Base-by-base conservation (phyloP, 768 basidiomycete genomes). In the Exidia glandulosa region DNA sequence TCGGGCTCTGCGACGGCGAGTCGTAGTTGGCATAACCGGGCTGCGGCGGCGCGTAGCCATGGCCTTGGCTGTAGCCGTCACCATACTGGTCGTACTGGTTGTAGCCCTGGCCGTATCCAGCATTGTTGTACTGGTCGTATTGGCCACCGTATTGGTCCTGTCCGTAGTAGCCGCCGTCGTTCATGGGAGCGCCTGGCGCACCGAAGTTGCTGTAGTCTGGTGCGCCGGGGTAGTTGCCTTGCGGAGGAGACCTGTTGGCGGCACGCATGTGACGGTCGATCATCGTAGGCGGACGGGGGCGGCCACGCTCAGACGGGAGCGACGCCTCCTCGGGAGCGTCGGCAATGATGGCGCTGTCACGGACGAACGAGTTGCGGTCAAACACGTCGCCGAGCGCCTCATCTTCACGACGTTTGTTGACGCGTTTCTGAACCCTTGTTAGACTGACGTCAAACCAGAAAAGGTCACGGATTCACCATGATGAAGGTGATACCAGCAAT, bases 261-360 rank as follows among this genome's bases (percentile, higher is more conserved):
- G 50, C 25, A 10, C 50, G 25, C 50, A 54, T 54, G 63, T 77
- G 79, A 52, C 75, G 74, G 65, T 86, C 79, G 57, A 82, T 76
- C 85, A 86, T 86, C 31, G 78, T 75, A n/a, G 85, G 85, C 19
- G 84, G 82, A 25, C 81, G 78, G 19, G 81, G 81, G 60, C 71
- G 77, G 0, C 78, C 75, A 31, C 70, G 65, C 2, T 62, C n/a
- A 30, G 57, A 47, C 3, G 63, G 71, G 25, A 72, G 71, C 58
- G 73, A 67, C 50, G 69, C 72, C 59, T 75, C 75, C 50, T 75
- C 72, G 50, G 73, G 66, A 23, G 86, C 85, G 54, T 81, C 74
- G 27, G 83, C 72, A 27, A 87, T 69, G 16, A 83, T 67, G n/a
- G 79, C 81, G 14, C 87, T 88, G 63, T 79, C 77, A 57, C 84